Evolutionary conservation across 169 alveolate genomes (phyloP), one percentile per base, ranked within the genome.

Genomic region (Cryptosporidium bovis): DNA sequence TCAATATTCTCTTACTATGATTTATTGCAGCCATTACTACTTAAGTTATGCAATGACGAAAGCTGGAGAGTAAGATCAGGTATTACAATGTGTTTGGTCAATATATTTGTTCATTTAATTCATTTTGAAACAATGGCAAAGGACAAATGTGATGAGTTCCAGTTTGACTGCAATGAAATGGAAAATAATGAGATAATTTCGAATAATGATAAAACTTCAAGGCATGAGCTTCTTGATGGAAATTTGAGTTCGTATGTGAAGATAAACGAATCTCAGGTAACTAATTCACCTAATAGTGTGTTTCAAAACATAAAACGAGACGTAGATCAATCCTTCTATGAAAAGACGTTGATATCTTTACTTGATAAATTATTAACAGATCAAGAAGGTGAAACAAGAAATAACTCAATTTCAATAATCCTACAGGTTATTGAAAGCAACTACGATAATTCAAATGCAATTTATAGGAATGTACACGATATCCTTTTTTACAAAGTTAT

Each of bases 31-130:
- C 87, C 87, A 24, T 77, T 44, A 33, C 33, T 77, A 16, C 53
- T 77, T 18, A 62, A 20, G 7, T 62, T 77, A 16, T 60, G 66
- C 31, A 58, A 77, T 40, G 87, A 77, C 50, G 29, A 10, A 12
- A 77, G 46, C 13, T 77, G 87, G 87, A 77, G 87, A 60, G 40
- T 77, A 29, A 77, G 87, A 62, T 60, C 77, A 13, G 29, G 12
- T 18, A 64, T 77, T 24, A 58, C 87, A 10, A 77, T 16, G 64
- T 64, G 62, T 2, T 31, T 77, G 13, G 56, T 77, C 10, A 77
- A 77, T 40, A 62, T 77, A 31, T 69, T 51, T 51, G 18, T 64
- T 3, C 24, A 20, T 24, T 18, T 69, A 33, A 29, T 6, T 53
- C 44, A 16, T 6, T 69, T 69, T 16, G 83, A 48, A 18, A 5